Evolutionary conservation across 2,329 filamentous ascomycete genomes (phyloP).

Genomic region (Coniochaeta hoffmannii): DNA sequence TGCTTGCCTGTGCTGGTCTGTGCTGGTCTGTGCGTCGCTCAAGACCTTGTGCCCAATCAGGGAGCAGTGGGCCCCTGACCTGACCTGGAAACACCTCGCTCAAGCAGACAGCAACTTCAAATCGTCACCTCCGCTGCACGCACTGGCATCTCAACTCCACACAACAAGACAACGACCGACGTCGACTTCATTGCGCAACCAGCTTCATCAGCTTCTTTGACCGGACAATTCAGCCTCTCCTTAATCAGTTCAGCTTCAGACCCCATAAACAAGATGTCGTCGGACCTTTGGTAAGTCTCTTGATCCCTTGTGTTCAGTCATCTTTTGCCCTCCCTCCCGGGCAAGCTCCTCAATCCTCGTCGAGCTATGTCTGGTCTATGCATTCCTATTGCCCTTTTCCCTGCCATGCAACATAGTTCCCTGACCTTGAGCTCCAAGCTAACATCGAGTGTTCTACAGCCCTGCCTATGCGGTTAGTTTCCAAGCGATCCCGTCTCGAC

Average conservation of each 20-base stretch:
- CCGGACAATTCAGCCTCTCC: background rate
- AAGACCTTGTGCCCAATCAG: slow-evolving; percentile 13
- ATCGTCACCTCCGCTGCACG: slow-evolving; percentile 1
- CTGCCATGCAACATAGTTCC: background rate
- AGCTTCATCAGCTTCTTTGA: background rate
- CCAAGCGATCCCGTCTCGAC: slow-evolving; percentile 12
- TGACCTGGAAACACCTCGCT: slow-evolving; percentile 25
- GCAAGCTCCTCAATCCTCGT: slow-evolving; percentile 9
- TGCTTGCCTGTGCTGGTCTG: background rate
- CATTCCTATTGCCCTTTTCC: background rate
- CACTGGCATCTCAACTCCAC: slow-evolving; percentile 1
- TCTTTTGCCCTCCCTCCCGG: background rate
- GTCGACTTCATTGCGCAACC: background rate
- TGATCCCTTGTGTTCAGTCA: background rate
- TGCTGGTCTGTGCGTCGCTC: background rate
- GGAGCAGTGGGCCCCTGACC: background rate
- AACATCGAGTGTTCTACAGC: slow-evolving; percentile 46
- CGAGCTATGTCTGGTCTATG: slow-evolving; percentile 6
- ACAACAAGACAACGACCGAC: background rate
- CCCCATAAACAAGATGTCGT: slow-evolving; percentile 14
- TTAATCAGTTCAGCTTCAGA: slow-evolving; percentile 2
- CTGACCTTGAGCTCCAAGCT: slow-evolving; percentile 29
- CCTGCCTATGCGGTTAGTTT: slow-evolving; percentile 97
- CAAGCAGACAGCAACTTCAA: slow-evolving; percentile 5
- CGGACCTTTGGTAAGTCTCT: slow-evolving; percentile 18